Percentiles rank a stretch among this genome's conserved stretches.
phyloP scores from a whole-genome alignment of 306 rosid genomes.

The Vicia faba region DNA sequence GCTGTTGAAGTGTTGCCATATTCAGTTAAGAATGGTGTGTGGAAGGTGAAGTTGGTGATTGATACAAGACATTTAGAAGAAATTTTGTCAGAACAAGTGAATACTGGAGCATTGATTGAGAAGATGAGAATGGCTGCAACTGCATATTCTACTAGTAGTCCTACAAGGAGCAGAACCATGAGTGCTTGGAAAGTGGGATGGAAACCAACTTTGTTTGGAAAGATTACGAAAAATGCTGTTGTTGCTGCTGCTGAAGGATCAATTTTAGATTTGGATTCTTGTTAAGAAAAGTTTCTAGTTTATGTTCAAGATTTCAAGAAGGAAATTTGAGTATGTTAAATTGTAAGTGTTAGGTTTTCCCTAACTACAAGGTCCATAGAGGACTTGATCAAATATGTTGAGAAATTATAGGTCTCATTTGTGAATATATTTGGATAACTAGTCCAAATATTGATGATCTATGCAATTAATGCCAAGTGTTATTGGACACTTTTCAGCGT shows the following conservation, averaged over 20 bases:
- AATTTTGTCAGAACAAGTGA: constrained; percentile 65
- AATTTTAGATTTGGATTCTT: constrained; percentile 14
- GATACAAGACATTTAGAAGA: constrained; percentile 61
- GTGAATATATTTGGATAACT: constrained; percentile 33
- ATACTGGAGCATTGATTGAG: constrained; percentile 66
- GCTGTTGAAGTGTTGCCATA: constrained; percentile 59
- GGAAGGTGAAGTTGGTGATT: constrained; percentile 68
- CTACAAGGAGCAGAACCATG: constrained; percentile 45
- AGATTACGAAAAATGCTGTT: constrained; percentile 4
- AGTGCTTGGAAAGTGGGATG: constrained; percentile 47
- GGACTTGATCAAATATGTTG: constrained; percentile 2
- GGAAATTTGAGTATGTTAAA: constrained; percentile 11
- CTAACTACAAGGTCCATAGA: not conserved
- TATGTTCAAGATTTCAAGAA: not conserved
- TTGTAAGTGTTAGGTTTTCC: constrained; percentile 34
- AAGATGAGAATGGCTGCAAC: constrained; percentile 70
- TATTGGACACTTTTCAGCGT: constrained; percentile 1
- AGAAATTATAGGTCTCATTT: constrained; percentile 17
- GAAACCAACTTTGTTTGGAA: constrained; percentile 45
- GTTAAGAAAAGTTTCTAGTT: constrained; percentile 26
- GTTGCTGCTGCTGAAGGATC: constrained; percentile 3
- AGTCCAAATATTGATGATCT: constrained; percentile 39
- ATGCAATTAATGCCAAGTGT: constrained; percentile 22
- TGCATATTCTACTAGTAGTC: constrained; percentile 42
- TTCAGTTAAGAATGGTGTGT: constrained; percentile 56